phyloP scores from a whole-genome alignment of 2,329 filamentous ascomycete genomes.

The Acrodontium crateriforme region DNA sequence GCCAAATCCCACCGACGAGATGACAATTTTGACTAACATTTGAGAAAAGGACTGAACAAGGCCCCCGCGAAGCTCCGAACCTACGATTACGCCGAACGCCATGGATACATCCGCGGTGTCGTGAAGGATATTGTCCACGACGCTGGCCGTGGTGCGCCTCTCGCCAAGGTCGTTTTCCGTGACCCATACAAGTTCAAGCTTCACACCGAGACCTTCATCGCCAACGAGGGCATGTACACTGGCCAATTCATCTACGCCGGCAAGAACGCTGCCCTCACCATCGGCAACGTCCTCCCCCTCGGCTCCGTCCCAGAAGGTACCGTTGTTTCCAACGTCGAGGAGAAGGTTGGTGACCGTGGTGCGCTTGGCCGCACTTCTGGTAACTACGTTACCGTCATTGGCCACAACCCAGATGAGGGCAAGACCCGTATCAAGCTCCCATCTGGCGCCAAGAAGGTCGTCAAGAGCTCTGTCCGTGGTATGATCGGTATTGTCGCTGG shows the following conservation, averaged over 20 bases:
- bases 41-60: slow-evolving; percentile 80
- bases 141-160: slow-evolving; percentile 91
- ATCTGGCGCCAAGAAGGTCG: slow-evolving; percentile 97
- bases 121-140: slow-evolving; percentile 99
- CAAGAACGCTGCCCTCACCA: slow-evolving; percentile 92
- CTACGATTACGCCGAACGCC: slow-evolving; percentile 66
- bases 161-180: slow-evolving; percentile 93
- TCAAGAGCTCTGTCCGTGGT: slow-evolving; percentile 80
- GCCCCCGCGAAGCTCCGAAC: slow-evolving; percentile 87
- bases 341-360: slow-evolving; percentile 96
- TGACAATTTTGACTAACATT: slow-evolving; percentile 23
- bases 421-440: slow-evolving; percentile 99
- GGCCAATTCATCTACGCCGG: slow-evolving; percentile 99
- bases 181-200: slow-evolving; percentile 98
- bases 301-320: slow-evolving; percentile 96
- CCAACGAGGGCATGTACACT: slow-evolving; percentile 99
- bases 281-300: slow-evolving; percentile 95
- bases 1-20: slow-evolving; percentile 16
- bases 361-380: slow-evolving; percentile 91
- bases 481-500: slow-evolving; percentile 99
- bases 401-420: slow-evolving; percentile 96
- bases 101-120: slow-evolving; percentile 94
- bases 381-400: slow-evolving; percentile 97
- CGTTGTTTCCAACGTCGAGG: slow-evolving; percentile 97
- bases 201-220: slow-evolving; percentile 96